Evolutionary conservation across 805 yeast genomes (phyloP), one percentile per base, ranked within the genome.

Genomic region (Kluyveromyces nonfermentans): DNA sequence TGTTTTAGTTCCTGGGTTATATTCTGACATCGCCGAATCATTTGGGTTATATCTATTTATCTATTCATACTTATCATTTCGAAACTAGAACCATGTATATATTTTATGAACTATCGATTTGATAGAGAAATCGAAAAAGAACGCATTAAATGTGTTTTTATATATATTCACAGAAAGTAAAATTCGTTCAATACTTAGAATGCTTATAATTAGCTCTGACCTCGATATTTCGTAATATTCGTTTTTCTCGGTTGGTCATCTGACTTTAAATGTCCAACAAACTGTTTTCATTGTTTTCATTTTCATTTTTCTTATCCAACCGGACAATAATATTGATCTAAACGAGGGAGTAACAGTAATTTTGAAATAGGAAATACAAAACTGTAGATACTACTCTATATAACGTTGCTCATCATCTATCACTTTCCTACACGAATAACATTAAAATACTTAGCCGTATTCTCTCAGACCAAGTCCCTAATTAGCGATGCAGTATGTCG

Each of bases 401-500:
- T n/a, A n/a, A n/a, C n/a, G n/a, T n/a, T n/a, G n/a, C n/a, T n/a
- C n/a, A n/a, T n/a, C n/a, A n/a, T n/a, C n/a, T n/a, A n/a, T n/a
- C n/a, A n/a, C n/a, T n/a, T n/a, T n/a, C n/a, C n/a, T n/a, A n/a
- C n/a, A n/a, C n/a, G n/a, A n/a, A n/a, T n/a, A n/a, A n/a, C n/a
- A n/a, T n/a, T n/a, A n/a, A n/a, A n/a, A n/a, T n/a, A n/a, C n/a
- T n/a, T n/a, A n/a, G n/a, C n/a, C n/a, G n/a, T n/a, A n/a, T 14
- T 14, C 12, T 14, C 30, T 2, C 9, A 25, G 12, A 19, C 15
- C 12, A 6, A 25, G 14, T 2, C 9, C 9, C 9, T 14, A 4
- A 25, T 10, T 25, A 14, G 25, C 41, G 35, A 90, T 90, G 97
- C 97, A 90, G 65, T 90, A 88, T 80, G 93, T 90, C 50, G 97